Base-by-base conservation (phyloP, 257 asterid species). In the Fraxinus anomala region DNA sequence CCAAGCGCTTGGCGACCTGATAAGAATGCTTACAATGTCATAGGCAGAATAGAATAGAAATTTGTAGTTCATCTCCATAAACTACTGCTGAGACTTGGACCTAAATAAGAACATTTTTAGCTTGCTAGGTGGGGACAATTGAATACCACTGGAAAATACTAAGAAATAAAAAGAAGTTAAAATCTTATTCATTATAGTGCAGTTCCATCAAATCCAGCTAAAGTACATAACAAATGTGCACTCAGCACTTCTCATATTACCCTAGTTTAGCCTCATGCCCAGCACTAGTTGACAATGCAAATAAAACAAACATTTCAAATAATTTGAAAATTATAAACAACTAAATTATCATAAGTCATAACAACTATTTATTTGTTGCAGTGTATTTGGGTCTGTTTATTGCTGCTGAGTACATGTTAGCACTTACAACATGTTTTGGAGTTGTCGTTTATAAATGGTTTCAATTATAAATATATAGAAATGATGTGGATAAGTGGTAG, bases 1-100 rank as follows among this genome's bases (percentile, higher is more conserved):
- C 99, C 80, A 93, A 83, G 31, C 98, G 94, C 80, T 93, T 91
- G 9, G 99, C 97, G 65, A 93, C 91, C 99, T 96, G 83, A 49
- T 59, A 80, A 77, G 71, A 68, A 33, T 23, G 73, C 49, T 2
- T 69, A 76, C 28, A 33, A 42, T 44, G 37, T 23, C 54, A 72
- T 72, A 42, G 19, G 39, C 37, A 24, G 12, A 72, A 23, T 63
- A 26, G 34, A 23, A 26, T 26, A 0, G 28, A 26, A n/a, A 36
- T 36, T 36, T 36, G 39, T 36, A 5, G 39, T 36, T 36, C 39
- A 5, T 36, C 39, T 36, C 39, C 39, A 36, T 36, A 2, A 36
- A 36, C 13, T 39, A 39, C 44, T 39, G 13, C 12, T 8, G 13
- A 9, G 1, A 42, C 33, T 21, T 63, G 36, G 69, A 63, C 19